These are phyloP conservation scores for Lycium ferocissimum DNA, from an alignment of 257 asterid species.

Conservation along the genomic window DNA sequence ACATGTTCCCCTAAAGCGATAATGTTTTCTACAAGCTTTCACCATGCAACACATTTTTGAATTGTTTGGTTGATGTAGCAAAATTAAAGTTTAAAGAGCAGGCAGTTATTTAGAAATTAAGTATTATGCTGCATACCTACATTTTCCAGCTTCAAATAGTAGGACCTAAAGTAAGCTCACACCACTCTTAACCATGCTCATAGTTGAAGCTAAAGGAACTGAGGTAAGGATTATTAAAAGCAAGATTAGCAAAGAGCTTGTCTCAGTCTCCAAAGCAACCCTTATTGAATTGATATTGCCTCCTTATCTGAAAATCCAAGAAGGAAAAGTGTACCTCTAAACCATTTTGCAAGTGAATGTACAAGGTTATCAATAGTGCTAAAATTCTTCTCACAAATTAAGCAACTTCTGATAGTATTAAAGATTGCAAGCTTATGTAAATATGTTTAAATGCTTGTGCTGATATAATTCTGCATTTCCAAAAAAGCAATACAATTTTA, in stretches of 20 bases:
- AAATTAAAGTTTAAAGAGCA: background rate
- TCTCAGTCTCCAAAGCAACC: conserved; percentile 96
- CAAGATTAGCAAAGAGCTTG: conserved; percentile 42
- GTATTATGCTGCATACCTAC: conserved; percentile 65
- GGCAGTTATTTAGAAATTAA: background rate
- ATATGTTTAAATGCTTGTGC: background rate
- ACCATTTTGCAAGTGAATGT: conserved; percentile 94
- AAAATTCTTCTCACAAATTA: conserved; percentile 84
- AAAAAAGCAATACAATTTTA: background rate
- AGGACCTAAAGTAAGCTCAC: conserved; percentile 62
- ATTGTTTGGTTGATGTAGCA: too few relatives aligned
- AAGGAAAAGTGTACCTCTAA: conserved; percentile 64
- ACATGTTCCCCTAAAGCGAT: background rate
- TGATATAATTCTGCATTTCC: background rate
- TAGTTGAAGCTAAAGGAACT: background rate
- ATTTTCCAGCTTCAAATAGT: conserved; percentile 95
- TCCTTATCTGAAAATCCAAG: conserved; percentile 66
- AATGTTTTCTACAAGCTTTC: background rate
- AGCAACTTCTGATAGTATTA: conserved; percentile 72
- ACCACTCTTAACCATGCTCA: conserved; percentile 9
- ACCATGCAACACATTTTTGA: background rate
- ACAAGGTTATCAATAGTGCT: conserved; percentile 95
- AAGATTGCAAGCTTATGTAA: background rate
- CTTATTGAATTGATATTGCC: conserved; percentile 97
- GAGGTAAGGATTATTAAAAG: conserved; percentile 19